Conservation (phyloP, 768 basidiomycete genomes). For the Rickenella mellea region DNA sequence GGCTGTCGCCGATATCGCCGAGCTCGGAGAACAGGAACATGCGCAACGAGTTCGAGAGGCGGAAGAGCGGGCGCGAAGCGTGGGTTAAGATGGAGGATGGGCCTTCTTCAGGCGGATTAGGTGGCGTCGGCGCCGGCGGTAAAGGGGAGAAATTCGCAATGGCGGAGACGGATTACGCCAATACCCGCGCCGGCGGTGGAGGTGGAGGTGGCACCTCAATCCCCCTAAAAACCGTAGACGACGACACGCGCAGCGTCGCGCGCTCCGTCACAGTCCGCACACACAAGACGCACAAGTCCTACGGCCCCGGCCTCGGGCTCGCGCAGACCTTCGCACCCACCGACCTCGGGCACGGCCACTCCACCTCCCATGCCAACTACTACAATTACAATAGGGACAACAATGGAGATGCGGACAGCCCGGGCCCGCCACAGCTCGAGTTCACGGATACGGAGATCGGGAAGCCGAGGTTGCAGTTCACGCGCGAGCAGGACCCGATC, state of each 20-base stretch:
- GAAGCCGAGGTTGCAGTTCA: slow-evolving; percentile 18
- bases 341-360: slow-evolving; percentile 33
- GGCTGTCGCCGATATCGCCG: slow-evolving; percentile 17
- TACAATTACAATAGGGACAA: slow-evolving; percentile 41
- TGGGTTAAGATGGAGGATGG: slow-evolving; percentile 52
- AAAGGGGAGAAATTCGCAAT: background rate
- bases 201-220: no score
- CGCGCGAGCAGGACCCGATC: background rate
- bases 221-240: no score
- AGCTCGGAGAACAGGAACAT: slow-evolving; percentile 14
- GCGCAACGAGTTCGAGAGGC: slow-evolving; percentile 30
- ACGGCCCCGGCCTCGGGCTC: background rate
- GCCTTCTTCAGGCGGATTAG: slow-evolving; percentile 26
- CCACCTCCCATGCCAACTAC: slow-evolving; percentile 44
- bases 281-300: background rate
- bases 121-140: no score
- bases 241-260: background rate
- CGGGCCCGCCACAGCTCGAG: slow-evolving; percentile 29
- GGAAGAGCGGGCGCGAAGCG: slow-evolving; percentile 35
- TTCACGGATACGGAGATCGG: slow-evolving; percentile 34
- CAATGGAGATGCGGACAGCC: slow-evolving; percentile 10
- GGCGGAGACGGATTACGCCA: background rate
- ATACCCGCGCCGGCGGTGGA: background rate
- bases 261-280: background rate
- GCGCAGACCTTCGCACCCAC: slow-evolving; percentile 12